Conservation (phyloP, 2,329 filamentous ascomycete genomes). For the Cryphonectria parasitica region DNA sequence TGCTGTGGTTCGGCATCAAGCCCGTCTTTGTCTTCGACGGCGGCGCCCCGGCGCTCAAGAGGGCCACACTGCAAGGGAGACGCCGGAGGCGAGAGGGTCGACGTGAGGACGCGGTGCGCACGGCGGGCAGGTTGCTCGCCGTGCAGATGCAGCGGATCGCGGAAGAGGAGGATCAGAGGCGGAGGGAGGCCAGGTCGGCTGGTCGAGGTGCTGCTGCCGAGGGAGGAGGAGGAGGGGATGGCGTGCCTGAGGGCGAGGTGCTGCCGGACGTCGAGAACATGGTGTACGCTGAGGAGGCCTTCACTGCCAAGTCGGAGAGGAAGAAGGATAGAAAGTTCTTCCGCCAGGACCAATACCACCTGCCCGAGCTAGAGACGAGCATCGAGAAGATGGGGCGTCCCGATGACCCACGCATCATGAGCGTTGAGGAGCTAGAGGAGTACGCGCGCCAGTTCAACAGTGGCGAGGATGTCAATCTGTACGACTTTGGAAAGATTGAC, state of each 20-base stretch:
- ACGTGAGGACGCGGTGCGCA: slow-evolving; percentile 88
- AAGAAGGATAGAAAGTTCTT: slow-evolving; percentile 75
- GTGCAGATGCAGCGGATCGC: slow-evolving; percentile 91
- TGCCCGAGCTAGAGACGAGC: slow-evolving; percentile 80
- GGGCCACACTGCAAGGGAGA: slow-evolving; percentile 82
- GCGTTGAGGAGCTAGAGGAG: slow-evolving; percentile 87
- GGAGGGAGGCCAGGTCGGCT: slow-evolving; percentile 63
- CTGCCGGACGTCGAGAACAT: slow-evolving; percentile 70
- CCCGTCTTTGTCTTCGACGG: slow-evolving; percentile 99
- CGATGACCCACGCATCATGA: slow-evolving; percentile 96
- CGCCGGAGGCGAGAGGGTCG: slow-evolving; percentile 83
- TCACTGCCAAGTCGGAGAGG: slow-evolving; percentile 78
- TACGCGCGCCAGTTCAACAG: slow-evolving; percentile 91
- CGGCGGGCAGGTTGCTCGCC: slow-evolving; percentile 87
- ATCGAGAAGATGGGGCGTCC: slow-evolving; percentile 86
- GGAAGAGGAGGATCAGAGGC: slow-evolving; percentile 78
- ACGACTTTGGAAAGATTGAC: slow-evolving; percentile 98
- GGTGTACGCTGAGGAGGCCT: slow-evolving; percentile 89
- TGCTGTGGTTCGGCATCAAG: slow-evolving; percentile 93
- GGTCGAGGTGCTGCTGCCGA: slow-evolving; percentile 44
- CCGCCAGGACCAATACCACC: slow-evolving; percentile 93
- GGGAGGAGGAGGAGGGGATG: slow-evolving; percentile 47
- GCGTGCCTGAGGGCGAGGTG: slow-evolving; percentile 60
- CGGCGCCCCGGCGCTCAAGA: slow-evolving; percentile 86
- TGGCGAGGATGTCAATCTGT: slow-evolving; percentile 87